Percentiles rank a stretch among this genome's conserved stretches.
Evolutionary conservation across 768 basidiomycete species (phyloP).

Genomic region (Leccinum boreale): DNA sequence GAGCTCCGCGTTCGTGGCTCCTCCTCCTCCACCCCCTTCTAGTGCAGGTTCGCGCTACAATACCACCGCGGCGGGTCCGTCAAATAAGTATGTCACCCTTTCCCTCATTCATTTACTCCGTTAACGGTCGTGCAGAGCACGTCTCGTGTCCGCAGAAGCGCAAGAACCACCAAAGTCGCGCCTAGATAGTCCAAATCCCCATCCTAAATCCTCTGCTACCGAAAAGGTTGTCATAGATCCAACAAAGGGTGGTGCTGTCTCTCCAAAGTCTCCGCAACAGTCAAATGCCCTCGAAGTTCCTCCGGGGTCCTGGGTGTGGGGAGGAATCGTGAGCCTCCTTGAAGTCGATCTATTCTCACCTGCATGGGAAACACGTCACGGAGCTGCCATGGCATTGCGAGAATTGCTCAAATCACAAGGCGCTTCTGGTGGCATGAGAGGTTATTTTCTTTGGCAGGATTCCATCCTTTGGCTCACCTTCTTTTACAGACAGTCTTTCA

Average conservation of each 20-base stretch:
- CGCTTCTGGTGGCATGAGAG: conserved; percentile 75
- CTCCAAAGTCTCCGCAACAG: conserved; percentile 72
- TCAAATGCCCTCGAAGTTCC: conserved; percentile 75
- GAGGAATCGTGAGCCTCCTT: conserved; percentile 73
- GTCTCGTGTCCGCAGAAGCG: conserved; percentile 67
- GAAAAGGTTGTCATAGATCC: conserved; percentile 80
- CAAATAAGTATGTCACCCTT: conserved; percentile 49
- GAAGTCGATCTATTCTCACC: conserved; percentile 82
- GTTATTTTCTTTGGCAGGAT: conserved; percentile 32
- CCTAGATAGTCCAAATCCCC: conserved; percentile 52
- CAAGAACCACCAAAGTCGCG: conserved; percentile 49
- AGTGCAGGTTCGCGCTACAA: conserved; percentile 58
- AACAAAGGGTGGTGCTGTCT: conserved; percentile 80
- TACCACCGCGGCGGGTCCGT: conserved; percentile 51
- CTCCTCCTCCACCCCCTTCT: conserved; percentile 60
- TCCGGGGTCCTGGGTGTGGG: conserved; percentile 82
- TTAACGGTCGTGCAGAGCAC: conserved; percentile 47
- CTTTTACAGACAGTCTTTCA: conserved; percentile 47
- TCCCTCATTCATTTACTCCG: neutral
- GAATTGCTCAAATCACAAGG: conserved; percentile 87
- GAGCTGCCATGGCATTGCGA: conserved; percentile 85
- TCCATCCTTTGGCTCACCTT: neutral
- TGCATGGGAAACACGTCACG: conserved; percentile 93
- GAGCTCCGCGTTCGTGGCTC: conserved; percentile 76
- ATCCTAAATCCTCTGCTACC: conserved; percentile 34